A percentile compares a stretch with the other conserved stretches of the same genome.
Conservation (phyloP, 2,329 filamentous ascomycete species). For the Lithohypha guttulata region DNA sequence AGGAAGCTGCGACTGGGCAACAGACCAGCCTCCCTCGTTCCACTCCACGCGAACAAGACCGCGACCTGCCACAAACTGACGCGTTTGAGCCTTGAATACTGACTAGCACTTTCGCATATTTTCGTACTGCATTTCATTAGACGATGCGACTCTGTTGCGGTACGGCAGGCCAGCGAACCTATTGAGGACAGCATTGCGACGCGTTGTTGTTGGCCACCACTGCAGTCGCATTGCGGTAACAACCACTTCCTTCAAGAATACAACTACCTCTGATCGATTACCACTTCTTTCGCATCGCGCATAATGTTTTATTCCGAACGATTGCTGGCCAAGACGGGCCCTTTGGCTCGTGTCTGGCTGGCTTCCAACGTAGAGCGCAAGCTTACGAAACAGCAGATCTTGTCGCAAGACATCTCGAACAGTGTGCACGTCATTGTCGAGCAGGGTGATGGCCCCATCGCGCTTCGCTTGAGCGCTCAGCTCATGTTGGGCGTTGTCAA, state of each 20-base stretch:
- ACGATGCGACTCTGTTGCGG: no score
- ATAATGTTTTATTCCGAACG: conserved; percentile 96
- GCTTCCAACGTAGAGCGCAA: conserved; percentile 98
- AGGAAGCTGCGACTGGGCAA: no score
- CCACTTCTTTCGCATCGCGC: conserved; percentile 1
- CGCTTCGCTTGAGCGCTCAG: conserved; percentile 84
- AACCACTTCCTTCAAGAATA: not conserved
- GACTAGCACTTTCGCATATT: no score
- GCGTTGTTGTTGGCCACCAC: no score
- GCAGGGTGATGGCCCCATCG: conserved; percentile 86
- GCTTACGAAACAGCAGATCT: conserved; percentile 88
- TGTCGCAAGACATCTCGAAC: conserved; percentile 88
- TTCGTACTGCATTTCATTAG: no score
- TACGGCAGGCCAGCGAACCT: no score
- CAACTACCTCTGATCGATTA: not conserved
- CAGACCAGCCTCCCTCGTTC: no score
- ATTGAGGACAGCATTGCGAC: no score
- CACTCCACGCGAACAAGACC: no score
- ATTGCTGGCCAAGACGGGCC: conserved; percentile 90
- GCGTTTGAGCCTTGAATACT: no score
- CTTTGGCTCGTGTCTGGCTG: conserved; percentile 93
- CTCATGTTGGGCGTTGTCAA: conserved; percentile 88
- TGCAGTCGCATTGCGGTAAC: no score
- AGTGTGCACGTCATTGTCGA: conserved; percentile 93
- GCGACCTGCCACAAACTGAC: conserved; percentile 5